Conservation (phyloP, 257 asterid species). For the Lantana camara region DNA sequence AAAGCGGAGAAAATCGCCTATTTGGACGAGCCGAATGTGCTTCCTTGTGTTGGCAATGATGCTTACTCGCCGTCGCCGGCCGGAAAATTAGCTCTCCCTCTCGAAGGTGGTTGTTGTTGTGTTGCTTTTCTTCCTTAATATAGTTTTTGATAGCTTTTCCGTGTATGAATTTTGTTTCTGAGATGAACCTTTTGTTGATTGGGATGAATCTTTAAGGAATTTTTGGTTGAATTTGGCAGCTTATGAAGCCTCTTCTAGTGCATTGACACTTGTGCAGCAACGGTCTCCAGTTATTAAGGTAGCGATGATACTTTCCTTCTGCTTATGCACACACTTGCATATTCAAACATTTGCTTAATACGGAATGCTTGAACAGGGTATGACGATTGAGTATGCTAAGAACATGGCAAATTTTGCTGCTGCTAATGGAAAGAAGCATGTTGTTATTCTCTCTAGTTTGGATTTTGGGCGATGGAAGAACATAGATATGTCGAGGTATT, state of each 20-base stretch:
- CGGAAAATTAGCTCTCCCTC: slow-evolving; percentile 77
- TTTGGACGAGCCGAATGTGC: slow-evolving; percentile 81
- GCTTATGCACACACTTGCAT: not conserved
- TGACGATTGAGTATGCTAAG: slow-evolving; percentile 80
- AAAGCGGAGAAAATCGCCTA: slow-evolving; percentile 66
- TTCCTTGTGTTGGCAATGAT: slow-evolving; percentile 95
- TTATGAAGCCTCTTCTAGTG: slow-evolving; percentile 59
- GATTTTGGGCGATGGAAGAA: slow-evolving; percentile 85
- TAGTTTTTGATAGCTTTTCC: not conserved
- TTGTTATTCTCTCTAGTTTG: slow-evolving; percentile 82
- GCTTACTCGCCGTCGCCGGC: slow-evolving; percentile 78
- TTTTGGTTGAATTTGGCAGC: slow-evolving; percentile 50
- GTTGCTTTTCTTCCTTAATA: not conserved
- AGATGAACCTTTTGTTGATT: not conserved
- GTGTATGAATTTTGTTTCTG: not conserved
- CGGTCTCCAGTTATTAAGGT: slow-evolving; percentile 96
- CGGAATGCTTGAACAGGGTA: slow-evolving; percentile 67
- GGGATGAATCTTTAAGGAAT: not conserved
- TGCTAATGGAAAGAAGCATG: slow-evolving; percentile 69
- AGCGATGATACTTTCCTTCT: not conserved
- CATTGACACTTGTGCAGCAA: slow-evolving; percentile 78
- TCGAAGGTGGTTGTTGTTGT: too few relatives aligned
- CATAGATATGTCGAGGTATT: slow-evolving; percentile 83
- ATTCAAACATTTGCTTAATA: not conserved
- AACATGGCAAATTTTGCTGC: slow-evolving; percentile 80